A percentile compares a stretch with the other conserved stretches of the same genome.
These are phyloP conservation scores for Kuraishia borneana DNA, from an alignment of 805 yeast genomes.

Conservation along the genomic window DNA sequence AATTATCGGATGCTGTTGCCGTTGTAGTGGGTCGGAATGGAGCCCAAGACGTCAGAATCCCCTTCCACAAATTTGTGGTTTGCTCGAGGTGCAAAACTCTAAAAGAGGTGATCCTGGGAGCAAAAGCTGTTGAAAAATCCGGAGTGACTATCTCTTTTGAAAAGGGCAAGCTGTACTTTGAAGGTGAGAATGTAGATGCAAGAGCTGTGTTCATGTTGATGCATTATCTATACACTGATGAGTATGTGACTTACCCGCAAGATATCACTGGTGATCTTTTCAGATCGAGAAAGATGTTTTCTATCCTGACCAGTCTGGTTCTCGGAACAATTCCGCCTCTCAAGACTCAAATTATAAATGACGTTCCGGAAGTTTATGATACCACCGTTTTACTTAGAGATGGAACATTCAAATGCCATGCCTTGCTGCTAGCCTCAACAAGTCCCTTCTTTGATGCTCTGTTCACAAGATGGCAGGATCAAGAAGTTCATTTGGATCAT, in stretches of 20 bases:
- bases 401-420: constrained; percentile 34
- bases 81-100: constrained; percentile 19
- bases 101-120: constrained; percentile 12
- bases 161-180: background rate
- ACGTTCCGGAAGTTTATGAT: constrained; percentile 17
- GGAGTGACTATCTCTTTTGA: background rate
- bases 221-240: constrained; percentile 17
- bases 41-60: constrained; percentile 1
- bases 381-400: constrained; percentile 34
- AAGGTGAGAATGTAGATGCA: constrained; percentile 6
- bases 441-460: constrained; percentile 54
- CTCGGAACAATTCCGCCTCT: background rate
- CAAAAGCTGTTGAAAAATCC: constrained; percentile 9
- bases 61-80: constrained; percentile 22
- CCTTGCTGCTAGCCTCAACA: constrained; percentile 41
- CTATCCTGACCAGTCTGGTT: background rate
- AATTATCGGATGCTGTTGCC: background rate
- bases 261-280: background rate
- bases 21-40: background rate
- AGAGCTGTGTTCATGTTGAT: constrained; percentile 10
- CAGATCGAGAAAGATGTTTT: background rate
- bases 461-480: constrained; percentile 44
- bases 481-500: constrained; percentile 29
- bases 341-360: background rate
- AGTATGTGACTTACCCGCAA: constrained; percentile 9